Evolutionary conservation across 805 yeast genomes (phyloP).

Genomic region (Starmerella ratchasimensis): DNA sequence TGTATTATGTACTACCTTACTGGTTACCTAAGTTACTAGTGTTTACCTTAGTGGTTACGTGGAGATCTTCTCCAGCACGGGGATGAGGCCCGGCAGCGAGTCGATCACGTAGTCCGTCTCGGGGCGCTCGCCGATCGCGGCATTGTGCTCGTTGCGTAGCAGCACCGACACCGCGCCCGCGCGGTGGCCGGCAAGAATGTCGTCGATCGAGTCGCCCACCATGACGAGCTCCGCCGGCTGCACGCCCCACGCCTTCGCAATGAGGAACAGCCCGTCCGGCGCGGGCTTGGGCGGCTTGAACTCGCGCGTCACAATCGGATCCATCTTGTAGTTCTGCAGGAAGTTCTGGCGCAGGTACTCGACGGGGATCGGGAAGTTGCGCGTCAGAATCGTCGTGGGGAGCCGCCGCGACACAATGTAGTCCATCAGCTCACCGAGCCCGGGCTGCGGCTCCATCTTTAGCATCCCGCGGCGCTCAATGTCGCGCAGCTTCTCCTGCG

Average conservation of each 20-base stretch:
- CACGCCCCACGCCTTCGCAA: constrained; percentile 37
- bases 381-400: constrained; percentile 47
- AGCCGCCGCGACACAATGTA: constrained; percentile 25
- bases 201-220: constrained; percentile 68
- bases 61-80: constrained; percentile 6
- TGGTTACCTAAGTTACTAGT: neutral
- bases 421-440: constrained; percentile 33
- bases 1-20: too few species aligned
- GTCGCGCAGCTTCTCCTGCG: constrained; percentile 34
- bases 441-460: constrained; percentile 38
- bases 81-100: constrained; percentile 16
- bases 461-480: constrained; percentile 55
- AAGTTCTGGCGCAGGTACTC: constrained; percentile 35
- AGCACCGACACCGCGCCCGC: constrained; percentile 52
- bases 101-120: constrained; percentile 29
- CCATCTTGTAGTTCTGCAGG: constrained; percentile 32
- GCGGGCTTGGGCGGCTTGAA: constrained; percentile 58
- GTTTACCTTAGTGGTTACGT: neutral
- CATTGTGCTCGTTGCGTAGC: constrained; percentile 40
- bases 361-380: constrained; percentile 46
- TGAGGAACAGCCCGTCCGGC: constrained; percentile 48
- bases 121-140: constrained; percentile 29
- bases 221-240: constrained; percentile 38
- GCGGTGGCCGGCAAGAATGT: constrained; percentile 46
- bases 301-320: constrained; percentile 45